Evolutionary conservation across 139 green algal species (phyloP).

Genomic region (Penium margaritaceum): DNA sequence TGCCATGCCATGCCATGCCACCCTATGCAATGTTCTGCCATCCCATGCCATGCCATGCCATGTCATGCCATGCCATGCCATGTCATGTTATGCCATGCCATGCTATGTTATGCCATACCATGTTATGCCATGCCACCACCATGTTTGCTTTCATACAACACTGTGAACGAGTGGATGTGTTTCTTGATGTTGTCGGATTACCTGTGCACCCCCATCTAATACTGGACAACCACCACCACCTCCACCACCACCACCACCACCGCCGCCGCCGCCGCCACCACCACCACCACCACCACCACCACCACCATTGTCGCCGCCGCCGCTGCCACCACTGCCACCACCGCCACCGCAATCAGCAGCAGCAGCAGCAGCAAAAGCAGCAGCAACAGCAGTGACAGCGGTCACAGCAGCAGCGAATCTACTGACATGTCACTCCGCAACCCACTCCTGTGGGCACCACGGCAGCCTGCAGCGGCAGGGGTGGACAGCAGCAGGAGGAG

Average conservation of each 20-base stretch:
- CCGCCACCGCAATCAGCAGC: background rate
- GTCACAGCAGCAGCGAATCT: too few species aligned
- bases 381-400: background rate
- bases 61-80: background rate
- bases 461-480: background rate
- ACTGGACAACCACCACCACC: too few species aligned
- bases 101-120: slow-evolving; percentile 5
- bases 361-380: background rate
- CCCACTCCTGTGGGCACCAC: too few species aligned
- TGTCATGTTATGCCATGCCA: background rate
- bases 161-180: too few species aligned
- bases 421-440: too few species aligned
- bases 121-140: background rate
- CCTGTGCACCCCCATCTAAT: too few species aligned
- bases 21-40: background rate
- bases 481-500: background rate
- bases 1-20: background rate
- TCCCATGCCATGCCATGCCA: background rate
- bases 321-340: background rate
- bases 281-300: background rate
- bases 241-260: too few species aligned
- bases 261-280: background rate
- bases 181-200: too few species aligned
- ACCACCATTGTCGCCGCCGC: background rate
- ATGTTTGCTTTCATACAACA: too few species aligned